Base-by-base conservation (phyloP, 257 asterid species). In the Nyctanthes arbortristis region DNA sequence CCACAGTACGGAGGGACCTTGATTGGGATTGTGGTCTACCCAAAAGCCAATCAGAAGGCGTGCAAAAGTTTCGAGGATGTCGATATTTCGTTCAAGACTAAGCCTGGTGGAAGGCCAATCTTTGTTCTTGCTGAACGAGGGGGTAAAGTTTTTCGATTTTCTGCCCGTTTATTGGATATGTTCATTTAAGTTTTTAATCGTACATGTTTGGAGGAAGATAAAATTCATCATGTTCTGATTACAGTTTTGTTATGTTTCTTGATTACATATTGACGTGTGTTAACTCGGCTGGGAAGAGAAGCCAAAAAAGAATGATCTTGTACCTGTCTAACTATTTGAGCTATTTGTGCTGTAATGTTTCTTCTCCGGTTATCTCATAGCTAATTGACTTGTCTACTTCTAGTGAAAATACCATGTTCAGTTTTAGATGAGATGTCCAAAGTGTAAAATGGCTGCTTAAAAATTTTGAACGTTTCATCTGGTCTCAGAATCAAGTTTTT, bases 1-100 rank as follows among this genome's bases (percentile, higher is more conserved):
- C 89, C 89, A 25, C 84, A 84, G 31, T 84, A 84, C 72, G 89
- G 89, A 37, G 89, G 89, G 24, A 78, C 86, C 5, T 54, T 84
- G 89, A 76, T 81, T 11, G 89, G 89, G 4, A 73, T 82, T 8
- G 61, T 84, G 4, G 79, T 78, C 52, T 84, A 84, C 65, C 89
- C 89, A 0, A 81, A 79, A 77, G 67, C 81, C 40, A 81, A 84
- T 66, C 77, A 73, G 7, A 81, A 77, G 63, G 87, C 77, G 14
- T 84, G 89, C 76, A 70, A 61, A 45, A 62, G 43, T 30, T 84
- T 77, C 37, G 72, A 77, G 59, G 89, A 81, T 61, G 69, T 70
- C 0, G 87, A 71, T 36, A 67, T 75, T 27, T 72, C 87, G 0
- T 74, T 69, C 81, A 75, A 77, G 73, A 79, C 76, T 6, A 79